Conservation (phyloP, 2,329 filamentous ascomycete genomes). For the Verticillium alfalfae region DNA sequence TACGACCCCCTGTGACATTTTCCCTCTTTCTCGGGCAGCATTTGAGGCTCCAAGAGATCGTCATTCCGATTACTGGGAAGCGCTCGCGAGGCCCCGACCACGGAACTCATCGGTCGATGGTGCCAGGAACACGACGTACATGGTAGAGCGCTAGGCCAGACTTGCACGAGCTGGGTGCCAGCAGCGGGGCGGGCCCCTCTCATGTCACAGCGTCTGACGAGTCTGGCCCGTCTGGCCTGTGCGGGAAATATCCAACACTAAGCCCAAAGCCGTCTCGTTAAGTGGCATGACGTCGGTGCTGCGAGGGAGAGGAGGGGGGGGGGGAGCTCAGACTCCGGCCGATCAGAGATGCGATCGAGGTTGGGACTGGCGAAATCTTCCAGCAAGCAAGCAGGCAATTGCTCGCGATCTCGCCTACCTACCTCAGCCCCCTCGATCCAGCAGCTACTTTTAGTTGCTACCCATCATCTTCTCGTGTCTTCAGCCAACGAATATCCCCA, state of each 20-base stretch:
- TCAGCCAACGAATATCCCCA: neutral
- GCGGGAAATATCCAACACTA: neutral
- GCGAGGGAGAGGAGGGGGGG: neutral
- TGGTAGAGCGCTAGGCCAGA: neutral
- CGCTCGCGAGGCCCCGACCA: neutral
- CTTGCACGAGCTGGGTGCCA: neutral
- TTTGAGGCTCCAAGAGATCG: neutral
- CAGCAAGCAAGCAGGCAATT: neutral
- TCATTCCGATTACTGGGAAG: neutral
- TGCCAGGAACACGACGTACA: neutral
- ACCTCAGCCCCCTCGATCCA: neutral
- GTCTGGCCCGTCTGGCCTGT: neutral
- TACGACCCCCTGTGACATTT: too few species aligned
- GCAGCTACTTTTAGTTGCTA: neutral
- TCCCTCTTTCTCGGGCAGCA: neutral
- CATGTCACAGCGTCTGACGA: neutral
- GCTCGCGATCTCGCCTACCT: neutral
- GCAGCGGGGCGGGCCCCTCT: neutral
- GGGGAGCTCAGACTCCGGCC: neutral
- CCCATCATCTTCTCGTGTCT: neutral
- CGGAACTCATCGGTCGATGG: neutral
- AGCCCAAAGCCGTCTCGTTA: neutral
- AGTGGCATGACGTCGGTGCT: neutral
- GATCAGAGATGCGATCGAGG: neutral
- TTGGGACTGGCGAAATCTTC: neutral